phyloP scores from a whole-genome alignment of 495 filamentous ascomycete genomes.

The Letharia lupina region DNA sequence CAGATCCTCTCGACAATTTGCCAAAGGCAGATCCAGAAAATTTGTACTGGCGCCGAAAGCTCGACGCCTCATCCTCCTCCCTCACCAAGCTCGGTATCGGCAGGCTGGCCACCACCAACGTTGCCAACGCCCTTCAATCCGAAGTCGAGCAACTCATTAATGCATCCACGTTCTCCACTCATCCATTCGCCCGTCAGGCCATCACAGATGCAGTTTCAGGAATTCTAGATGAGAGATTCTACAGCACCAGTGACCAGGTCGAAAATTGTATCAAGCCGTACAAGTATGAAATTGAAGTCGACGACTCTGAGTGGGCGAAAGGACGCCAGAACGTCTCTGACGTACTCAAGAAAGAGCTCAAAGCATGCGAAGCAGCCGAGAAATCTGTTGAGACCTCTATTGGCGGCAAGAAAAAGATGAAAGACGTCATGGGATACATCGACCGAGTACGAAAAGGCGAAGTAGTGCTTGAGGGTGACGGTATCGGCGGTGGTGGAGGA shows the following conservation, averaged over 20 bases:
- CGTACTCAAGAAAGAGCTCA: slow-evolving; percentile 74
- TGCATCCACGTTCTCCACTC: slow-evolving; percentile 72
- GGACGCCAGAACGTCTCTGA: slow-evolving; percentile 70
- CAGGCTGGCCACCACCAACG: slow-evolving; percentile 80
- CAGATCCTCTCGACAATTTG: slow-evolving; percentile 65
- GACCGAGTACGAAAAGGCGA: slow-evolving; percentile 81
- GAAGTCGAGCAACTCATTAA: slow-evolving; percentile 72
- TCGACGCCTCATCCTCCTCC: slow-evolving; percentile 82
- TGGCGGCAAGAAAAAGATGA: slow-evolving; percentile 72
- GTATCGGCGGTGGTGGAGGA: slow-evolving; percentile 76
- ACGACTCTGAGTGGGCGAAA: slow-evolving; percentile 77
- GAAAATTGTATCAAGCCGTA: slow-evolving; percentile 99
- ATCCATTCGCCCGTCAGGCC: slow-evolving; percentile 84
- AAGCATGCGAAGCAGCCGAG: slow-evolving; percentile 68
- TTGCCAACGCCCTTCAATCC: slow-evolving; percentile 76
- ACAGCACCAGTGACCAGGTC: slow-evolving; percentile 95
- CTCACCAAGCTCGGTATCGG: slow-evolving; percentile 92
- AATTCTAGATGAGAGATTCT: slow-evolving; percentile 89
- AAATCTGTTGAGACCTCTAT: slow-evolving; percentile 66
- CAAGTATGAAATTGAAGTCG: slow-evolving; percentile 93
- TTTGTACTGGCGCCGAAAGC: slow-evolving; percentile 86
- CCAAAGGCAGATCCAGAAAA: slow-evolving; percentile 77
- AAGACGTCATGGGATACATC: slow-evolving; percentile 84
- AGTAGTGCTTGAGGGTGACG: slow-evolving; percentile 72
- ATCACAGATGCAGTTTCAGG: slow-evolving; percentile 80